Conservation (phyloP, 2,329 filamentous ascomycete species). For the Sporothrix phasma region DNA sequence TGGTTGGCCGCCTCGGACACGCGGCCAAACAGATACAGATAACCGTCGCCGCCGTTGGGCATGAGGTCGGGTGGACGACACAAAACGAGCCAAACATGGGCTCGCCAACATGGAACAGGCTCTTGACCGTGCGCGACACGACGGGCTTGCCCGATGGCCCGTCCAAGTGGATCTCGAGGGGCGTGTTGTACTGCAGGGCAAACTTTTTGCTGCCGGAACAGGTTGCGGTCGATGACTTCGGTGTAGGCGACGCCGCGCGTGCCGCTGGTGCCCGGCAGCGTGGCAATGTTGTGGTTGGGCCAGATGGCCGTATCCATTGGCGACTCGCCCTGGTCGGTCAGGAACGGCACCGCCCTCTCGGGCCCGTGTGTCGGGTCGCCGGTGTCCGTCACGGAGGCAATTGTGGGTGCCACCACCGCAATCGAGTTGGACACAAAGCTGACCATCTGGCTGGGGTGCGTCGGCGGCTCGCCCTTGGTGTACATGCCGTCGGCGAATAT, state of each 20-base stretch:
- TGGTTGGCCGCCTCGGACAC: conserved; percentile 12
- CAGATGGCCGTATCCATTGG: conserved; percentile 10
- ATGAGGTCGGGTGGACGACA: neutral
- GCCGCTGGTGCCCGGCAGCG: neutral
- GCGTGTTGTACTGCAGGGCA: conserved; percentile 17
- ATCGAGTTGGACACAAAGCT: conserved; percentile 19
- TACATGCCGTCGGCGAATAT: conserved; percentile 19
- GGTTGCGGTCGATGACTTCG: conserved; percentile 17
- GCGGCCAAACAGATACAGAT: conserved; percentile 19
- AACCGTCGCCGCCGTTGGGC: conserved; percentile 2
- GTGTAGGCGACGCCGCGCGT: conserved; percentile 13
- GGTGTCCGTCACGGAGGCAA: conserved; percentile 10
- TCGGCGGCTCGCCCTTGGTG: conserved; percentile 17
- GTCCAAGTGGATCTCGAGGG: conserved; percentile 14
- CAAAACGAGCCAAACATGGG: conserved; percentile 18
- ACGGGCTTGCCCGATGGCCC: neutral
- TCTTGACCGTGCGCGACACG: conserved; percentile 9
- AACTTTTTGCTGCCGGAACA: conserved; percentile 10
- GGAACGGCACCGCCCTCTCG: conserved; percentile 12
- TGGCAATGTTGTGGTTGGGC: conserved; percentile 18
- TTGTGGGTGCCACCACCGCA: conserved; percentile 8
- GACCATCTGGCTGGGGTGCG: conserved; percentile 12
- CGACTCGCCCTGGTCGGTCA: conserved; percentile 10
- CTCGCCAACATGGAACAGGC: conserved; percentile 14
- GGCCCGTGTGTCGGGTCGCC: conserved; percentile 7